Conservation (phyloP, 1,139 yeast genomes). For the Yamadazyma dendronema region DNA sequence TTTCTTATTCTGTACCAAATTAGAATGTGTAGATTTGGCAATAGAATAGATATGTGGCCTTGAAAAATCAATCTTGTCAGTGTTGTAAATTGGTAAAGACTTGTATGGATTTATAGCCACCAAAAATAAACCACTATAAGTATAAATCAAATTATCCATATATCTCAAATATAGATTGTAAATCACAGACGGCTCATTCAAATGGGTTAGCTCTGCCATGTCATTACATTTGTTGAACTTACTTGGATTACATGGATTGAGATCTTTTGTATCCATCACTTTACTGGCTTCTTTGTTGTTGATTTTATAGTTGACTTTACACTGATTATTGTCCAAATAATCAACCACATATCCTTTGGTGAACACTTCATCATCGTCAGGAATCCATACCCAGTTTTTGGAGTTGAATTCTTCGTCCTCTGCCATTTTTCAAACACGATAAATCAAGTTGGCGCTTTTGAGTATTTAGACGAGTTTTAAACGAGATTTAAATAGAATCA, state of each 20-base stretch:
- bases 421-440: constrained; percentile 13
- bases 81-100: constrained; percentile 69
- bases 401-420: constrained; percentile 50
- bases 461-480: too few species aligned
- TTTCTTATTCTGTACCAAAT: constrained; percentile 63
- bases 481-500: too few species aligned
- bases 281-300: constrained; percentile 37
- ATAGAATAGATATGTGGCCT: constrained; percentile 90
- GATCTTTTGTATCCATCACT: constrained; percentile 40
- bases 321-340: constrained; percentile 47
- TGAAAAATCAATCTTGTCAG: constrained; percentile 45
- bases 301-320: constrained; percentile 50
- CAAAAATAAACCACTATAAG: constrained; percentile 78
- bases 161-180: constrained; percentile 79
- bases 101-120: constrained; percentile 96
- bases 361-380: constrained; percentile 65
- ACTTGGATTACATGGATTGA: constrained; percentile 82
- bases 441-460: not conserved
- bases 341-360: constrained; percentile 67
- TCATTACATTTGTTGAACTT: constrained; percentile 90
- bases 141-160: constrained; percentile 73
- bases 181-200: constrained; percentile 93
- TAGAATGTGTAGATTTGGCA: constrained; percentile 84
- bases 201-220: constrained; percentile 92
- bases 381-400: constrained; percentile 79